Conservation (phyloP, 2,329 filamentous ascomycete species). For the Cytospora piceae region DNA sequence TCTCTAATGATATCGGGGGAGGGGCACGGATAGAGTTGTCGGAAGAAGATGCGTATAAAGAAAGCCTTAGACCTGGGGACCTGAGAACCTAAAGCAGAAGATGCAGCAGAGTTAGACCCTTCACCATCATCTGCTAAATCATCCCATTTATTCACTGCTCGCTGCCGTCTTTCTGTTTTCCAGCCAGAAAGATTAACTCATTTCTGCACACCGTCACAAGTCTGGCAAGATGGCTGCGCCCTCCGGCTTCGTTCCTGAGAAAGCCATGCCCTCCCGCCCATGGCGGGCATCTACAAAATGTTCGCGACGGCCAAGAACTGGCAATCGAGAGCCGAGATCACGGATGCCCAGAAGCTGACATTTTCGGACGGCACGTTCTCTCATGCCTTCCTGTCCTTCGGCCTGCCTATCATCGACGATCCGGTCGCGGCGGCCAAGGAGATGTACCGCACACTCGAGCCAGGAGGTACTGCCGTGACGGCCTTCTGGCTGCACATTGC, state of each 20-base stretch:
- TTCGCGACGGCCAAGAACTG: conserved; percentile 23
- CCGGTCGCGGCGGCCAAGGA: conserved; percentile 29
- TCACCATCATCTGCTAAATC: background rate
- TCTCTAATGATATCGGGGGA: too few relatives aligned
- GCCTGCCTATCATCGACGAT: conserved; percentile 32
- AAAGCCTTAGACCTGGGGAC: background rate
- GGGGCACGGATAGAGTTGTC: too few relatives aligned
- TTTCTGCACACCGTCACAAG: background rate
- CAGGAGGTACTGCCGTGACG: conserved; percentile 32
- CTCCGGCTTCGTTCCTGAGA: background rate
- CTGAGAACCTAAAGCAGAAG: too few relatives aligned
- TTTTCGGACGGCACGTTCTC: conserved; percentile 31
- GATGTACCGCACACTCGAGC: conserved; percentile 31
- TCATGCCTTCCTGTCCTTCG: conserved; percentile 33
- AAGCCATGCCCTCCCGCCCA: conserved; percentile 18
- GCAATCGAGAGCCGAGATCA: conserved; percentile 29
- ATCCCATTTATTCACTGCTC: background rate
- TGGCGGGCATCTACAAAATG: conserved; percentile 31
- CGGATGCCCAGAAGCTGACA: conserved; percentile 32
- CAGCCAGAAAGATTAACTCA: background rate
- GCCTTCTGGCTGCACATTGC: conserved; percentile 33
- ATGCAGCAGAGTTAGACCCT: background rate
- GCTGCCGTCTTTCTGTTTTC: background rate
- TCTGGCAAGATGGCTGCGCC: conserved; percentile 1
- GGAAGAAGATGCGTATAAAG: too few relatives aligned